Conservation (phyloP, 306 rosid species). For the Sphenostylis stenocarpa region DNA sequence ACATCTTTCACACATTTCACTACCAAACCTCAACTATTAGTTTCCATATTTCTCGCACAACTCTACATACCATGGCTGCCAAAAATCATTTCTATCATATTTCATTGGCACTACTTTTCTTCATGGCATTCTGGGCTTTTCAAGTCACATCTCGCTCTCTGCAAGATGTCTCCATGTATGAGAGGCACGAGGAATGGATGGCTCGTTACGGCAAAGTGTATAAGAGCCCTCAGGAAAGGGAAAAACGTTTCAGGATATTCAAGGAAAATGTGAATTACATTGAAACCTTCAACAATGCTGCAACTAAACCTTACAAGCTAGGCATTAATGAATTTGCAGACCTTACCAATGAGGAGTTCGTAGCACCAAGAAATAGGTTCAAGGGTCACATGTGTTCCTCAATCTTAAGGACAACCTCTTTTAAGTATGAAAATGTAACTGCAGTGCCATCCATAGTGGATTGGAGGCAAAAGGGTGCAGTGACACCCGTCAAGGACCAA, state of each 20-base stretch:
- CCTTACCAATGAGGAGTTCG: conserved; percentile 51
- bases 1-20: neutral
- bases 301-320: conserved; percentile 39
- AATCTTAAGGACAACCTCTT: conserved; percentile 21
- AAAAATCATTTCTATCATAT: neutral
- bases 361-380: conserved; percentile 40
- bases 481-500: conserved; percentile 52
- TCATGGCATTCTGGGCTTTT: conserved; percentile 30
- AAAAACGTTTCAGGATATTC: conserved; percentile 38
- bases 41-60: neutral
- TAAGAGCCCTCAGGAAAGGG: conserved; percentile 19
- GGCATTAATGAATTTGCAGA: conserved; percentile 36
- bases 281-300: conserved; percentile 33
- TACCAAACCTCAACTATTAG: neutral
- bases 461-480: conserved; percentile 49
- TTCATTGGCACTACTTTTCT: conserved; percentile 31
- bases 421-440: conserved; percentile 40
- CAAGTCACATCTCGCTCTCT: conserved; percentile 38
- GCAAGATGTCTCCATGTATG: conserved; percentile 34
- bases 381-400: conserved; percentile 46
- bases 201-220: conserved; percentile 26
- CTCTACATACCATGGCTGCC: conserved; percentile 22
- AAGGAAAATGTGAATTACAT: conserved; percentile 35
- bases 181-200: conserved; percentile 43
- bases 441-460: conserved; percentile 36